Evolutionary conservation across 768 basidiomycete species (phyloP), one percentile per base, ranked within the genome.

Genomic region (Leucosporidium yakuticum): DNA sequence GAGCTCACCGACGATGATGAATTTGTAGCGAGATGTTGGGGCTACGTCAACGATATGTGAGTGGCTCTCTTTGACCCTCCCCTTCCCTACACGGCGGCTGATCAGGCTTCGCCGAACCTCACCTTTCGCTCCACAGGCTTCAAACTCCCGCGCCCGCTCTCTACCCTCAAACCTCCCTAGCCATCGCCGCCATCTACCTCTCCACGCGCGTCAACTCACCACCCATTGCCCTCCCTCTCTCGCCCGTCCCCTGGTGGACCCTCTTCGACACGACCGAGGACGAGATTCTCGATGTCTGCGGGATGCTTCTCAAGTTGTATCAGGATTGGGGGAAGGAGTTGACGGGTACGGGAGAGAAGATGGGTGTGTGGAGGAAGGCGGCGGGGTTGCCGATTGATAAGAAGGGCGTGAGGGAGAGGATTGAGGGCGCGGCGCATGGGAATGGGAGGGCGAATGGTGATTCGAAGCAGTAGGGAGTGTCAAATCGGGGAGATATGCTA

Each of bases 41-140:
- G 91, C 0, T 96, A 90, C 74, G 82, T 97, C 27, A 99, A 98
- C 74, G 96, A 98, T 78, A 89, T 90, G 94, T 95, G 76, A 77
- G 90, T 85, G 51, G 39, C 21, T 55, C 21, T 29, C 60, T 23
- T 47, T 5, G 7, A 25, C 21, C 57, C 27, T 25, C 11, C 55
- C 11, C 32, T n/a, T 23, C 39, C 11, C 21, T 51, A n/a, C n/a
- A n/a, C n/a, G 12, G 7, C 17, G 31, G 4, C 25, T 51, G 14
- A 51, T 21, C 21, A 23, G 50, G 21, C 23, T 51, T 51, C 25
- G 50, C 55, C 25, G 44, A 25, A 19, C 39, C 39, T 19, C 31
- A n/a, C 20, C 39, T 27, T 23, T 55, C 4, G 25, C n/a, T 54
- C 14, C 7, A 3, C 63, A 98, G 95, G 39, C 82, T 96, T 29